Evolutionary conservation across 1,139 yeast species (phyloP).

Genomic region (Arxiozyma slooffiae): DNA sequence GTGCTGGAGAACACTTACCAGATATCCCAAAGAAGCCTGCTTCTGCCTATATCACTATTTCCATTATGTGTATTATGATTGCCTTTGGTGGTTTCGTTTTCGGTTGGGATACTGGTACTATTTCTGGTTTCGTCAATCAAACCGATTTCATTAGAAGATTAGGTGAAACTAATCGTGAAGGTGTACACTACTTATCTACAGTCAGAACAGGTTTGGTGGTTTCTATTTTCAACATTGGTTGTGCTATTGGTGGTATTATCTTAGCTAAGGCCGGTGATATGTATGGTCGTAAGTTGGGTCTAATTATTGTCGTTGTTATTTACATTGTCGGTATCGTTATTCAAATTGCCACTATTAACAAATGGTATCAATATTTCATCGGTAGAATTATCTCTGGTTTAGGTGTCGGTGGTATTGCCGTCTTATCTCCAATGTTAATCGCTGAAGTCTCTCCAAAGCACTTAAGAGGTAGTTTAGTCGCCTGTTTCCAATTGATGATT

Average conservation of each 20-base stretch:
- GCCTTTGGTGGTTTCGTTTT: constrained; percentile 15
- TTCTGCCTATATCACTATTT: constrained; percentile 41
- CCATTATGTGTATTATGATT: constrained; percentile 12
- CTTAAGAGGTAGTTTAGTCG: constrained; percentile 57
- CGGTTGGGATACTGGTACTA: constrained; percentile 17
- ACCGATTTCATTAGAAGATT: constrained; percentile 13
- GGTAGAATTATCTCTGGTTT: constrained; percentile 23
- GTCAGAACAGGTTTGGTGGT: constrained; percentile 14
- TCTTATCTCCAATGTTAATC: constrained; percentile 53
- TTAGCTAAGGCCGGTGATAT: constrained; percentile 11
- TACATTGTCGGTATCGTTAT: constrained; percentile 55
- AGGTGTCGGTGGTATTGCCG: constrained; percentile 43
- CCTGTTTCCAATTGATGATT: constrained; percentile 55
- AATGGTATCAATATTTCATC: constrained; percentile 46
- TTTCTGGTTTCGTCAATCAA: constrained; percentile 12
- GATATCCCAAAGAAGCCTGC: constrained; percentile 18
- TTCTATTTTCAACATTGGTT: constrained; percentile 13
- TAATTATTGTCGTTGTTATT: constrained; percentile 37
- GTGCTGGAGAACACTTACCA: constrained; percentile 8
- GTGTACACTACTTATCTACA: constrained; percentile 9
- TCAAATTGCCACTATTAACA: constrained; percentile 46
- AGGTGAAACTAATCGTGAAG: constrained; percentile 8
- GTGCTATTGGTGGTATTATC: constrained; percentile 11
- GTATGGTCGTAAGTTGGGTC: constrained; percentile 11
- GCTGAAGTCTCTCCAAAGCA: constrained; percentile 59